Conservation (phyloP, 1,284 basidiomycete species). For the Peniophora sp. region DNA sequence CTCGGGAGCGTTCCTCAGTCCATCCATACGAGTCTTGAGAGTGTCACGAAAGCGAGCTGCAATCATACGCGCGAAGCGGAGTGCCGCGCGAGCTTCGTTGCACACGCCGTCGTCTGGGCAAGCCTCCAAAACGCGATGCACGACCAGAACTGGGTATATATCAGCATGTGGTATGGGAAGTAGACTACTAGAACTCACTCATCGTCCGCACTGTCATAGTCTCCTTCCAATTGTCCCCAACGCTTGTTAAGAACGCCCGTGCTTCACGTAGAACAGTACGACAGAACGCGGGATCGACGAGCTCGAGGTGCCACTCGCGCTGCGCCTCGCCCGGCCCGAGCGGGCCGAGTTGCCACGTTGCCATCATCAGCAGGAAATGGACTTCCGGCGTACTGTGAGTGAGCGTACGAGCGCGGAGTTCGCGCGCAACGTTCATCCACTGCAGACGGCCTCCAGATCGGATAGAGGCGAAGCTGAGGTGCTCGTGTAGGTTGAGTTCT, state of each 20-base stretch:
- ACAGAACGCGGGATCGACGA: slow-evolving; percentile 23
- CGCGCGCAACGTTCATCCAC: slow-evolving; percentile 41
- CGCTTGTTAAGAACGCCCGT: slow-evolving; percentile 13
- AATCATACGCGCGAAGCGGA: background rate
- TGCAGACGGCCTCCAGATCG: slow-evolving; percentile 35
- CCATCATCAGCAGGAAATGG: slow-evolving; percentile 29
- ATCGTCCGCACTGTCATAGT: slow-evolving; percentile 26
- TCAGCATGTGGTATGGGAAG: background rate
- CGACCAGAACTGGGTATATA: background rate
- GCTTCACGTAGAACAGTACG: slow-evolving; percentile 24
- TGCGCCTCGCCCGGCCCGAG: slow-evolving; percentile 4
- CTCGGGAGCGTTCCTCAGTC: background rate
- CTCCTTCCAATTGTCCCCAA: slow-evolving; percentile 34
- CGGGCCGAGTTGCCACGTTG: slow-evolving; percentile 34
- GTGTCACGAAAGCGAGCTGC: background rate
- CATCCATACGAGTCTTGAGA: background rate
- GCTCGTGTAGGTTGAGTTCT: slow-evolving; percentile 27
- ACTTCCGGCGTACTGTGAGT: slow-evolving; percentile 31
- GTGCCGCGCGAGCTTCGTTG: background rate
- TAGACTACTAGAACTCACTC: slow-evolving; percentile 13
- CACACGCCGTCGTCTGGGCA: background rate
- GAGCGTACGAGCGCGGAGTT: slow-evolving; percentile 27
- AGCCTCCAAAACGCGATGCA: background rate
- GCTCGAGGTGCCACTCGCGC: slow-evolving; percentile 16
- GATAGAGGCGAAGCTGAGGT: slow-evolving; percentile 31